Evolutionary conservation across 164 flowering plant genomes (phyloP), one percentile per base, ranked within the genome.

Genomic region (Magnolia sinica): DNA sequence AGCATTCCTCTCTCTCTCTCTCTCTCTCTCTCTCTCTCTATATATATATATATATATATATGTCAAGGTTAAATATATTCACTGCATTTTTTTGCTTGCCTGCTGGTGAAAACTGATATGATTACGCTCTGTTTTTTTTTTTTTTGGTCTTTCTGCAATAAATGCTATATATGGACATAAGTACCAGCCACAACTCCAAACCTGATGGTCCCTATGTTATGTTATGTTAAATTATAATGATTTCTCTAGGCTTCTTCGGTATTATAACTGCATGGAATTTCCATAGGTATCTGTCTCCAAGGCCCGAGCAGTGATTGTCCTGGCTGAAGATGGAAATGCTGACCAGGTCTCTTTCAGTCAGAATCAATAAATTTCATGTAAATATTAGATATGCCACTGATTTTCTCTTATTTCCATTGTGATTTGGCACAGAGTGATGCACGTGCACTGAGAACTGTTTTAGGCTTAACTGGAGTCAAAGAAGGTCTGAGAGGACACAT

Each of bases 311-410:
- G 83, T 91, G 50, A 76, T 92, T 82, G 91, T 91, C 76, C 89
- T 92, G 69, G 97, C 97, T 59, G 93, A 86, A 78, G 97, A 92
- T 83, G 97, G 94, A 82, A 92, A 91, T 81, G 97, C 97, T 74
- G 94, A 92, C 75, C 97, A 92, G 94, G 97, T 92, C 31, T 58
- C 4, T 24, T 11, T 23, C 64, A 29, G 58, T 37, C 4, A 9
- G 24, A 1, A 65, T 72, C 18, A 8, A 74, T n/a, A 24, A 45
- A 50, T 51, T 78, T 51, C 8, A 59, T 49, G 19, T 76, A 69
- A 29, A 16, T 19, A 5, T 50, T 45, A 2, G 27, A 23, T 58
- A 2, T 13, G 7, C 8, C 59, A n/a, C 51, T 64, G n/a, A 31
- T 24, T 65, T 37, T 22, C 58, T 52, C 22, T 22, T 24, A 68